Base-by-base conservation (phyloP, 2,329 filamentous ascomycete species). In the Fusarium sp. region DNA sequence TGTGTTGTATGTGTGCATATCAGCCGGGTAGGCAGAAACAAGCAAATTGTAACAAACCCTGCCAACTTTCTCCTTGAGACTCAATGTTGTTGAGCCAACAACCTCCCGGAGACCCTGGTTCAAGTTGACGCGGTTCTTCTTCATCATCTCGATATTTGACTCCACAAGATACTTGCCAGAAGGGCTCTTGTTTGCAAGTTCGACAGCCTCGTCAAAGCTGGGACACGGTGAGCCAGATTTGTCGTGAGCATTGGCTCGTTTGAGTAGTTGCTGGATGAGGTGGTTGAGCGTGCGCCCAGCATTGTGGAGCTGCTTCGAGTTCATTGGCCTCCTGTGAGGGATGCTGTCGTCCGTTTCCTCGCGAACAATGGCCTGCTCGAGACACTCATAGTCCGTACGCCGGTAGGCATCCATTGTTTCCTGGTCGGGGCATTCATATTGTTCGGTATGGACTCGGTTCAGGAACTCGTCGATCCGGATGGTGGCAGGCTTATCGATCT, bases 1-100 rank as follows among this genome's bases (percentile, higher is more conserved):
- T 15, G 86, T 85, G 75, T 94, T 94, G 81, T 90, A 93, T 6
- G 90, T 93, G 69, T 89, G 84, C 38, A 92, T 85, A 66, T 88
- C 88, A 1, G 92, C 91, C 1, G 89, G 87, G 20, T 87, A 82
- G 3, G 85, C 78, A 4, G 88, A 89, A 6, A 88, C 81, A 18
- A 93, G 83, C 5, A 96, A 81, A 75, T 93, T 93, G 79, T 90
- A 90, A 78, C 87, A 89, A 55, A 89, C 82, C 42, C 77, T 76
- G 43, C 79, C 80, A 29, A 82, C 75, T 58, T 73, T 79, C 55
- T 82, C 79, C 55, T 77, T 79, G 8, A 78, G 59, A 29, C 55
- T 59, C 8, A 80, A 68, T 3, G 70, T 34, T 3, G 70, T 29
- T 6, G 75, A 66, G 16, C 70, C 59, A 20, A 80, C 59, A 18